Conservation (phyloP, 495 filamentous ascomycete species). For the Physcia stellaris region DNA sequence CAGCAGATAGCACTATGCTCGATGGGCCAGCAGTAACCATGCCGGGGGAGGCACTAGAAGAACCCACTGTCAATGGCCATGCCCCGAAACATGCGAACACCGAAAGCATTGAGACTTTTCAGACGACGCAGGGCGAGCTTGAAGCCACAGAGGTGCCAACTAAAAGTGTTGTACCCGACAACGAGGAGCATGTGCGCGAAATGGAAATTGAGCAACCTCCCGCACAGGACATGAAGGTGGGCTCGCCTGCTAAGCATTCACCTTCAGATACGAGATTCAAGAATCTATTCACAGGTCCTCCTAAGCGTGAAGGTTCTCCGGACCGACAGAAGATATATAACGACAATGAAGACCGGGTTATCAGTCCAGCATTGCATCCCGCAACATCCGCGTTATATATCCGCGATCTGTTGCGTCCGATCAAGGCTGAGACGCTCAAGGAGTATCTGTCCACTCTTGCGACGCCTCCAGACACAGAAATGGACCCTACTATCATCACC, state of each 20-base stretch:
- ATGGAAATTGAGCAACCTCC: background rate
- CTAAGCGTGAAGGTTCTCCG: conserved; percentile 8
- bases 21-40: background rate
- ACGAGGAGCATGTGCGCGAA: too few species aligned
- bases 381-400: conserved; percentile 85
- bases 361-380: conserved; percentile 61
- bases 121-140: too few species aligned
- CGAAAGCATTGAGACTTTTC: too few species aligned
- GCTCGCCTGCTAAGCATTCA: conserved; percentile 3
- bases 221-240: conserved; percentile 3
- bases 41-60: background rate
- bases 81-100: too few species aligned
- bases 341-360: conserved; percentile 29
- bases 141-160: too few species aligned
- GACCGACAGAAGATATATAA: conserved; percentile 8
- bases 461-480: conserved; percentile 34
- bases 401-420: conserved; percentile 76
- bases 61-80: background rate
- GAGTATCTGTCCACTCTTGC: conserved; percentile 57
- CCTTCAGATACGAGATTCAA: conserved; percentile 37
- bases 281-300: conserved; percentile 31
- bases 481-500: conserved; percentile 39
- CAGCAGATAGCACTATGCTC: background rate
- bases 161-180: too few species aligned
- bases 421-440: conserved; percentile 49